Evolutionary conservation across 441 rosid genomes (phyloP).

Genomic region (Arabidopsis hybrid): DNA sequence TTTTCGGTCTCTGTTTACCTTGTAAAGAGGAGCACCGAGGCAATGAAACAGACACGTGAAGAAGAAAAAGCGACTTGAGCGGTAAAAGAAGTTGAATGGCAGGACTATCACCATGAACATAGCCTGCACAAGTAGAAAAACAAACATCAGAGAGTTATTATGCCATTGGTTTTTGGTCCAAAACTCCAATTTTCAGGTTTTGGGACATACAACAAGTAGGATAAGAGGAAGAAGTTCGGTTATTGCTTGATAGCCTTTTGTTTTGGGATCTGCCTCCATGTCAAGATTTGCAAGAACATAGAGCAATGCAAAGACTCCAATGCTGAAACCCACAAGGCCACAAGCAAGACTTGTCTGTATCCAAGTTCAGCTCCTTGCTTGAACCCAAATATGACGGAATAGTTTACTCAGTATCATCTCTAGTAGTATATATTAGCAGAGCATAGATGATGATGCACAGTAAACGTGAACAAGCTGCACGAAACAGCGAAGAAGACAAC

Average conservation of each 20-base stretch:
- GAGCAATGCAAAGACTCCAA: conserved; percentile 57
- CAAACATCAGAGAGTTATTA: conserved; percentile 12
- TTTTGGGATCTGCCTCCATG: conserved; percentile 78
- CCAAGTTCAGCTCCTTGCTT: conserved; percentile 78
- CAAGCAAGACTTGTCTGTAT: conserved; percentile 68
- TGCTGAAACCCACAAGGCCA: conserved; percentile 62
- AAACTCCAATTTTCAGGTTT: background rate
- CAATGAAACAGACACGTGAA: conserved; percentile 62
- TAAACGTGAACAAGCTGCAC: conserved; percentile 75
- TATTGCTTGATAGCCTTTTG: conserved; percentile 43
- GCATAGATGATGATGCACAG: conserved; percentile 68
- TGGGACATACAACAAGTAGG: conserved; percentile 55
- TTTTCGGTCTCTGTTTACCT: conserved; percentile 54
- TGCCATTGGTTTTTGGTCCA: background rate
- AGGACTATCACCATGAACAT: conserved; percentile 50
- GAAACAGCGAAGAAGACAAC: conserved; percentile 10
- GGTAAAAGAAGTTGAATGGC: conserved; percentile 69
- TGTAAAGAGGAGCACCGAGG: conserved; percentile 73
- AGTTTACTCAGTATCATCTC: conserved; percentile 75
- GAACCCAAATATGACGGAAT: conserved; percentile 86
- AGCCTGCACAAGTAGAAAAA: conserved; percentile 49
- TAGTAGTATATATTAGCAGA: conserved; percentile 71
- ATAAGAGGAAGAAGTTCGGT: conserved; percentile 72
- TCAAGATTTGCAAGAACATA: conserved; percentile 73
- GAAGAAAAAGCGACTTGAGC: conserved; percentile 64